Conservation (phyloP, 1,284 basidiomycete genomes). For the Ustilago hordei region DNA sequence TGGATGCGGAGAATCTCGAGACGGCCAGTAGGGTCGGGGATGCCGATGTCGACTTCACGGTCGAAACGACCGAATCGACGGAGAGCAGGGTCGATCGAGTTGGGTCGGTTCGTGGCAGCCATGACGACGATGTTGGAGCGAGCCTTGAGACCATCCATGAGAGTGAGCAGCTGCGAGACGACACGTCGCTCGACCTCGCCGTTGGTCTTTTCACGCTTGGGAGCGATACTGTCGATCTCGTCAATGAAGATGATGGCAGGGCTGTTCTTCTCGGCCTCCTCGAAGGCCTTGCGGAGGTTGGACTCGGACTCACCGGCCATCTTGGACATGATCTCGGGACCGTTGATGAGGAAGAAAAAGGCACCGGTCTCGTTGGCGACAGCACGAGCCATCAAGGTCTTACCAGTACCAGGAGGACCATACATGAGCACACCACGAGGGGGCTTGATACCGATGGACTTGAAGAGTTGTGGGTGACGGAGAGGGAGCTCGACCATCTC, state of each 20-base stretch:
- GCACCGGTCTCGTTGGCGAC: constrained; percentile 99
- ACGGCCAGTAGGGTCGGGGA: constrained; percentile 97
- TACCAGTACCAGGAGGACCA: constrained; percentile 69
- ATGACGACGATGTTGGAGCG: constrained; percentile 99
- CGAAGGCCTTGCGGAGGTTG: constrained; percentile 96
- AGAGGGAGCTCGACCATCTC: constrained; percentile 98
- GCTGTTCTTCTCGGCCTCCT: constrained; percentile 99
- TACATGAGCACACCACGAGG: constrained; percentile 76
- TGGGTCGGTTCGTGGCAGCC: constrained; percentile 98
- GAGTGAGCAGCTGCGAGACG: constrained; percentile 94
- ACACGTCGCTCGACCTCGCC: constrained; percentile 99
- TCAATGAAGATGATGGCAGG: constrained; percentile 99
- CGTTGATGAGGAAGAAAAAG: constrained; percentile 99
- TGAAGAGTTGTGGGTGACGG: constrained; percentile 98
- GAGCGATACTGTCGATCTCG: constrained; percentile 98
- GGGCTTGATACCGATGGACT: constrained; percentile 99
- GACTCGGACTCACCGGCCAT: constrained; percentile 99
- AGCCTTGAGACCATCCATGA: constrained; percentile 99
- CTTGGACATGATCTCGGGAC: constrained; percentile 99
- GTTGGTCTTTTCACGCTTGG: constrained; percentile 99
- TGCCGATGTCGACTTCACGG: constrained; percentile 98
- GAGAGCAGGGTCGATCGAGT: constrained; percentile 98
- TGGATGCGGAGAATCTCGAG: constrained; percentile 98
- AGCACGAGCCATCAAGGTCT: constrained; percentile 88
- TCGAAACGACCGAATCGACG: constrained; percentile 99